These are phyloP conservation scores for Capsicum baccatum DNA, from an alignment of 257 asterid genomes.

Conservation along the genomic window DNA sequence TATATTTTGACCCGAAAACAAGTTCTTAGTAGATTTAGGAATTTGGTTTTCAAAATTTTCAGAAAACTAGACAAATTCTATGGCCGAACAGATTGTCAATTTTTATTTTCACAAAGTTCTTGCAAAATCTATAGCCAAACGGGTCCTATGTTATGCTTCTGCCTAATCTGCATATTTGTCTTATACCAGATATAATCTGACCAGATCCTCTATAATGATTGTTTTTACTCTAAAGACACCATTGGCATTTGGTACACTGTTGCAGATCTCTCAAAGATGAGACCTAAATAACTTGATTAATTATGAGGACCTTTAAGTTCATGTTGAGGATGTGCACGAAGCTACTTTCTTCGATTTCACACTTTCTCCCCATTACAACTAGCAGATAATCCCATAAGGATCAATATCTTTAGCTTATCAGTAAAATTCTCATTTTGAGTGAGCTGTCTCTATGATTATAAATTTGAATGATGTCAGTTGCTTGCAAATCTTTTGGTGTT, in stretches of 20 bases:
- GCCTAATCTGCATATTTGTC: not conserved
- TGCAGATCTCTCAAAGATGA: not conserved
- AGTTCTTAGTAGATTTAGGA: too few species aligned
- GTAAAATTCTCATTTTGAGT: not conserved
- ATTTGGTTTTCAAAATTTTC: too few species aligned
- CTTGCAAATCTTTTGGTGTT: slow-evolving; percentile 10
- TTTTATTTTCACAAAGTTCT: too few species aligned
- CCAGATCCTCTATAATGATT: not conserved
- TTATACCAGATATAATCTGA: not conserved
- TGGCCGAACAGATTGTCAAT: too few species aligned
- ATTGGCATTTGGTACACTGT: not conserved
- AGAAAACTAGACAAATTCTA: too few species aligned
- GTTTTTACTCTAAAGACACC: not conserved
- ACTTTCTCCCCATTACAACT: not conserved
- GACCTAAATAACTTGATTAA: not conserved
- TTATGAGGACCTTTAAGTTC: not conserved
- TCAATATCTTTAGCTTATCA: not conserved
- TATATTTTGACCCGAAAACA: too few species aligned
- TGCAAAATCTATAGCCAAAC: too few species aligned
- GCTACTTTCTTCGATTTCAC: not conserved
- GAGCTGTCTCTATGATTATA: slow-evolving; percentile 23
- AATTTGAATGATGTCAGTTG: slow-evolving; percentile 17
- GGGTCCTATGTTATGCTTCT: too few species aligned
- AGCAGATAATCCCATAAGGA: not conserved
- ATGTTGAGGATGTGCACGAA: not conserved